Evolutionary conservation across 768 basidiomycete genomes (phyloP), one percentile per base, ranked within the genome.

Genomic region (Lactarius sp.): DNA sequence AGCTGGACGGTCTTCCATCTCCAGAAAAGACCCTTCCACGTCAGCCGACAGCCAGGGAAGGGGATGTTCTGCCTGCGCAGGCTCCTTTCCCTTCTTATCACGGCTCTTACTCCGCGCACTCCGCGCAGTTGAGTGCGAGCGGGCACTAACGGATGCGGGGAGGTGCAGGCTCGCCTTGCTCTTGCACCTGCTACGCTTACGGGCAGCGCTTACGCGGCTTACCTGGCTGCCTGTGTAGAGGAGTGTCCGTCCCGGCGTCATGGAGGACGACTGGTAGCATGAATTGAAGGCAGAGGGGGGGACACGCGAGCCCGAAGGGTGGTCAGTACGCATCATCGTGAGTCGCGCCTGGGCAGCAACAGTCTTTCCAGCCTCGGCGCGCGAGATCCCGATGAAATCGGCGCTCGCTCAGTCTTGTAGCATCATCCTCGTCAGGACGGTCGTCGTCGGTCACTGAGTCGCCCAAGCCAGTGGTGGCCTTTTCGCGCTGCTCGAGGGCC

Each of bases 81-180:
- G 52, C 47, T 61, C 60, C 37, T 66, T 66, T 12, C 66, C 59
- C 47, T 59, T 60, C 33, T 27, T 59, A 27, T 31, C 58, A 13
- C 56, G 67, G 34, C 54, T 60, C 55, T 59, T 47, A 10, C 59
- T 62, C 34, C 51, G 50, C 33, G 56, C 33, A 34, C 13, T 57
- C 6, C 62, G 57, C 36, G 42, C 16, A 27, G 1, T 20, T 6
- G 59, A 41, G 37, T 55, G 44, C 5, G 65, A 46, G 31, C 39
- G 53, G 13, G 18, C 37, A 18, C 65, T 33, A 8, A 58, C 51
- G 22, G 49, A 22, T 0, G 83, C 20, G 10, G 62, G 85, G 27
- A 90, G 75, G 1, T 88, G 82, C 8, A 92, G 74, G 69, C 86
- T 89, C 27, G 83, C 80, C 67, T 85, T 83, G 5, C 87, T 88